Percentiles rank a stretch among this genome's conserved stretches.
These are phyloP conservation scores for Lactarius vividus DNA, from an alignment of 768 basidiomycete species.

Conservation along the genomic window DNA sequence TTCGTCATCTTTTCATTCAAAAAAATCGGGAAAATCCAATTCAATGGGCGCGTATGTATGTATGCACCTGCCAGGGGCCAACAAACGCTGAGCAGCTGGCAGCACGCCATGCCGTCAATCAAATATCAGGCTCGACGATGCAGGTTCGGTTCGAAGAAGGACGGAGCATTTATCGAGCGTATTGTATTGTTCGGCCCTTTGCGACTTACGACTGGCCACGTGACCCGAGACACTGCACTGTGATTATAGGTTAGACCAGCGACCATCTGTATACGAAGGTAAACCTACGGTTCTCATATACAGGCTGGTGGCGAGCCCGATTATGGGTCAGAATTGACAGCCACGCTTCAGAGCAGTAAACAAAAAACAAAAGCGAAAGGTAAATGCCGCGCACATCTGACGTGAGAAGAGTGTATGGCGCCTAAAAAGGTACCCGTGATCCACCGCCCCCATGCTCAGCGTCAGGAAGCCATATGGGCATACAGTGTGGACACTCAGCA, in stretches of 20 bases:
- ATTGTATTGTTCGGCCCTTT: too few species aligned
- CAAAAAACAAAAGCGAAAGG: neutral
- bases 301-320: too few species aligned
- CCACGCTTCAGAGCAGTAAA: neutral
- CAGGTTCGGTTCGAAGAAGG: neutral
- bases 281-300: too few species aligned
- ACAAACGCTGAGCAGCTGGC: neutral
- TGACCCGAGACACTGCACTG: neutral
- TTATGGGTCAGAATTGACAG: neutral
- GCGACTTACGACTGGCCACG: neutral
- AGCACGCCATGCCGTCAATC: neutral
- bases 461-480: neutral
- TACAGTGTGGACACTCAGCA: neutral
- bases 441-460: neutral
- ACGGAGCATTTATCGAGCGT: too few species aligned
- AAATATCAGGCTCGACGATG: neutral
- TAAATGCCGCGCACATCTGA: neutral
- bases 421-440: neutral
- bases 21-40: neutral
- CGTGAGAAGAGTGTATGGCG: neutral
- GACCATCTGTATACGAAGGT: too few species aligned
- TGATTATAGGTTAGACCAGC: too few species aligned
- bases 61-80: neutral
- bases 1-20: neutral
- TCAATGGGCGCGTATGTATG: neutral